phyloP scores from a whole-genome alignment of 352 stramenopile genomes.

The Globisporangium barbulae region DNA sequence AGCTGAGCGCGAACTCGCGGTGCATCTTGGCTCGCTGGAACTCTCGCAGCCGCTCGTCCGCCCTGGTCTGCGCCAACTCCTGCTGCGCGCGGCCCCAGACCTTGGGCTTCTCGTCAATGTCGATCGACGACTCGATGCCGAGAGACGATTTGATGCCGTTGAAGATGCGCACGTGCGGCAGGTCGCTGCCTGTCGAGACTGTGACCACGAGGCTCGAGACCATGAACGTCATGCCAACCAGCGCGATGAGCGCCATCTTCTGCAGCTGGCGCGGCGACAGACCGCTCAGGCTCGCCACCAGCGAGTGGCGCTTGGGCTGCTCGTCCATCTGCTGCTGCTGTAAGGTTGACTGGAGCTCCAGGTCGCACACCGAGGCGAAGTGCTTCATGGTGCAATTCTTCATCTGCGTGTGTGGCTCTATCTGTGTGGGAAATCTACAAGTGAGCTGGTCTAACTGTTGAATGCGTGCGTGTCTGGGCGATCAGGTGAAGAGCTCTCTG shows the following conservation, averaged over 20 bases:
- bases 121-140: constrained; percentile 7
- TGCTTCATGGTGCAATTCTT: constrained; percentile 9
- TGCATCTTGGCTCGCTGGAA: constrained; percentile 4
- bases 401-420: background rate
- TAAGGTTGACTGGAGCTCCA: constrained; percentile 12
- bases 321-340: background rate
- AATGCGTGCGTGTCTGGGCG: background rate
- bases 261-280: constrained; percentile 4
- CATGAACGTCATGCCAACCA: constrained; percentile 5
- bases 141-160: constrained; percentile 11
- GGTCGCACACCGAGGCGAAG: constrained; percentile 13
- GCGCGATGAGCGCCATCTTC: constrained; percentile 6
- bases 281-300: background rate
- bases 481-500: constrained; percentile 1
- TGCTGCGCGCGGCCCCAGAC: background rate
- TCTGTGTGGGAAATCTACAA: background rate
- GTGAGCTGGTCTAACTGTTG: background rate
- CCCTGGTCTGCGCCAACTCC: background rate
- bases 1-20: constrained; percentile 16
- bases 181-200: constrained; percentile 2
- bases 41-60: background rate
- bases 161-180: constrained; percentile 5
- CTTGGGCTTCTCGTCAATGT: background rate
- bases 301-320: background rate
- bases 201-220: constrained; percentile 12